phyloP scores from a whole-genome alignment of 345 rosid species.

The Acer campestre region DNA sequence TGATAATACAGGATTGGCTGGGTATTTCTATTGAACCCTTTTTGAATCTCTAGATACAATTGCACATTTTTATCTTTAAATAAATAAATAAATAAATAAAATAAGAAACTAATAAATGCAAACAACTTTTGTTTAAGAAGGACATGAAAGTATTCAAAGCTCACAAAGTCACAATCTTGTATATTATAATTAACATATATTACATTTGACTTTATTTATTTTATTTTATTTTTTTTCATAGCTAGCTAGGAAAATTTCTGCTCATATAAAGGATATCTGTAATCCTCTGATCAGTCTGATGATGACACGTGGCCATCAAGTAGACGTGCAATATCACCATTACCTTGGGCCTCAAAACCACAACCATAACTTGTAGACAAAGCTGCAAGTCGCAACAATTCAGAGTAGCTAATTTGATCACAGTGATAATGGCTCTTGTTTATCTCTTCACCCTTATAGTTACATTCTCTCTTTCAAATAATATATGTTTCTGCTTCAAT shows the following conservation, averaged over 20 bases:
- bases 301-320: not conserved
- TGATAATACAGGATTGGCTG: too few relatives aligned
- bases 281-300: not conserved
- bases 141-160: not conserved
- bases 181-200: too few relatives aligned
- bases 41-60: too few relatives aligned
- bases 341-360: not conserved
- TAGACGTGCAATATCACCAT: not conserved
- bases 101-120: too few relatives aligned
- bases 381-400: not conserved
- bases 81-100: too few relatives aligned
- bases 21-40: too few relatives aligned
- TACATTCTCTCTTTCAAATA: slow-evolving; percentile 6
- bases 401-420: not conserved
- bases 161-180: not conserved
- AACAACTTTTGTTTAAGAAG: too few relatives aligned
- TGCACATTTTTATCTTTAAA: too few relatives aligned
- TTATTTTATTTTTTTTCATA: not conserved
- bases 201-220: too few relatives aligned
- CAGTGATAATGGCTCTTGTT: not conserved
- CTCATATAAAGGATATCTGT: slow-evolving; percentile 5
- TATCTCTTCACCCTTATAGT: not conserved
- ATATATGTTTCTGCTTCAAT: slow-evolving; percentile 37
- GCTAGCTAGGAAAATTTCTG: not conserved
- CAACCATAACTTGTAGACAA: not conserved